Base-by-base conservation (phyloP, 176 grass and related monocot genomes). In the Hordeum marinum region DNA sequence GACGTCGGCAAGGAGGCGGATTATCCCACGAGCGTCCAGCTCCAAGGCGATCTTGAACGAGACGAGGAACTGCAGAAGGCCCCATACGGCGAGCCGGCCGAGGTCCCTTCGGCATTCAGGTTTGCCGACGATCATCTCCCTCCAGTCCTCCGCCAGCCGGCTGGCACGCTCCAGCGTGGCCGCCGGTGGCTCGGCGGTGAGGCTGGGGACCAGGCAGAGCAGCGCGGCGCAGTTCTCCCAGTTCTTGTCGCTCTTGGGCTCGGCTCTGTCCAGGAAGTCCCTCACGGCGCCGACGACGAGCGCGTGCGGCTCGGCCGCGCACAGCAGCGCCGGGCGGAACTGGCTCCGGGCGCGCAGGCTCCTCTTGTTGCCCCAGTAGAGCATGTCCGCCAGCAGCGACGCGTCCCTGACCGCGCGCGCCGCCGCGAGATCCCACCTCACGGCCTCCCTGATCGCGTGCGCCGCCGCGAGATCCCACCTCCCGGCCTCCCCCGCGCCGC, bases 41-140 rank as follows among this genome's bases (percentile, higher is more conserved):
- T 88, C 73, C 73, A 82, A 68, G 27, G 9, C 23, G 52, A 88
- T 72, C 39, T 23, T 63, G 64, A 78, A 88, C 1, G 63, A 52
- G 59, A 43, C 64, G 39, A 88, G 74, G 35, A 88, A 88, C 11
- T 35, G 37, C 63, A 83, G 6, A 39, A 88, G 64, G n/a, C 50
- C 86, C 86, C 86, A 88, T 83, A 82, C n/a, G 11, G 80, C 80
- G 40, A 88, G 58, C 29, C 80, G 80, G 52, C 73, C 75, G 5
- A 77, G 57, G 63, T 48, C 25, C 39, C 80, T 31, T 78, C 78
- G 6, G 7, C 15, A 21, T 46, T 60, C 34, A 42, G 46, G 24
- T 8, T 20, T 17, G 26, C 52, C 73, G 41, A 60, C 29, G 41
- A 78, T 36, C 86, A 78, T 88, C 63, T 88, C 86, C 86, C 83